Evolutionary conservation across 2,329 filamentous ascomycete species (phyloP).

Genomic region (Monosporascus sp.): DNA sequence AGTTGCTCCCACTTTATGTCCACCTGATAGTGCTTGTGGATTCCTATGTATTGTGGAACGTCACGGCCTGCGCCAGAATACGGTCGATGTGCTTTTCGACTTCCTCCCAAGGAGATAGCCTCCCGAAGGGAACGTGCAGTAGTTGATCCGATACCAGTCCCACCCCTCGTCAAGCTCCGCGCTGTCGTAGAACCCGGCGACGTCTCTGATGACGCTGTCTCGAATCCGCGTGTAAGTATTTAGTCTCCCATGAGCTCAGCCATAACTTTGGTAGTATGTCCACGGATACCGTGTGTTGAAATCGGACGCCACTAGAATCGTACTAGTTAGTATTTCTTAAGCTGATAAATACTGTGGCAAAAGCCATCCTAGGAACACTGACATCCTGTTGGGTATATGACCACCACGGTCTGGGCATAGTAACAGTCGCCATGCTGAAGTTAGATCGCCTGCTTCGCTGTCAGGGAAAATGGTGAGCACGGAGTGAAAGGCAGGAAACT

Average conservation of each 20-base stretch:
- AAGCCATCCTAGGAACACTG: neutral
- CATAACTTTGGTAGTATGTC: neutral
- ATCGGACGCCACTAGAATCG: neutral
- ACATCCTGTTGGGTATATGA: neutral
- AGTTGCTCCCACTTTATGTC: neutral
- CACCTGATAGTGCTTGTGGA: neutral
- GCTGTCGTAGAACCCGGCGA: neutral
- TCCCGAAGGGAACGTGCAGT: neutral
- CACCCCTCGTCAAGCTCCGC: neutral
- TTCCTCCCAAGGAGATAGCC: neutral
- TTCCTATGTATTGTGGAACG: neutral
- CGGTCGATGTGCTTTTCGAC: neutral
- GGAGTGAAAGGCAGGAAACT: no score
- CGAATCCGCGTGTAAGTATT: no score
- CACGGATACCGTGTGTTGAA: neutral
- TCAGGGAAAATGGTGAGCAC: no score
- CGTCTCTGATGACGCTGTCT: neutral
- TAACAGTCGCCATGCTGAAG: no score
- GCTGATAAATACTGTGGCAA: neutral
- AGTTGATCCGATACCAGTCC: neutral
- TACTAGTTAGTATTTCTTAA: neutral
- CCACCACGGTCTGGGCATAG: neutral
- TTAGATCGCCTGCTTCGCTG: neutral
- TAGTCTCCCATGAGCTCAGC: neutral
- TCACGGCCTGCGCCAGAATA: neutral